Conservation (phyloP, 805 yeast species). For the Teunomyces stri region DNA sequence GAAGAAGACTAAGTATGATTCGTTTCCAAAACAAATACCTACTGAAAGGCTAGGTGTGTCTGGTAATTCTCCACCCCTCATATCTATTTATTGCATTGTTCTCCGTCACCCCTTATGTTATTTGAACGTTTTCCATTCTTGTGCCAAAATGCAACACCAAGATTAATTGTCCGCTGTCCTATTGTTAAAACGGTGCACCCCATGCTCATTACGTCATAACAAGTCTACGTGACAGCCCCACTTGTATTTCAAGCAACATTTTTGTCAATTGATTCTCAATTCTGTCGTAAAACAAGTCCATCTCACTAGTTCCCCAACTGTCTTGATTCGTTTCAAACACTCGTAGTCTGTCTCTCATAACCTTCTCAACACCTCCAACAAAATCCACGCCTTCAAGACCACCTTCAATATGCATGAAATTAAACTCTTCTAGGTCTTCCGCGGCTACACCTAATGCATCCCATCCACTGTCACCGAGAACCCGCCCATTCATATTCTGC, state of each 20-base stretch:
- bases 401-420: slow-evolving; percentile 24
- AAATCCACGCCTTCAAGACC: slow-evolving; percentile 16
- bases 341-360: slow-evolving; percentile 19
- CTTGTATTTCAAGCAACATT: not conserved
- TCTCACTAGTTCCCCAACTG: slow-evolving; percentile 25
- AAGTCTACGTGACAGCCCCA: not conserved
- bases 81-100: too few relatives aligned
- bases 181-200: not conserved
- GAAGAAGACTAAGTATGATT: not conserved
- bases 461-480: slow-evolving; percentile 23
- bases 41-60: too few relatives aligned
- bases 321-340: slow-evolving; percentile 13
- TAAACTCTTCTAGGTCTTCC: slow-evolving; percentile 46
- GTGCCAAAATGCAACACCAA: not conserved
- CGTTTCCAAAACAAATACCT: too few relatives aligned
- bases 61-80: too few relatives aligned
- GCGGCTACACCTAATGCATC: slow-evolving; percentile 37
- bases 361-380: slow-evolving; percentile 30
- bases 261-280: slow-evolving; percentile 10
- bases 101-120: too few relatives aligned
- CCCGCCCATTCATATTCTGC: slow-evolving; percentile 41
- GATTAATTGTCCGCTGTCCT: not conserved
- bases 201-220: not conserved
- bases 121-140: too few relatives aligned
- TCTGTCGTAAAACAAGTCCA: slow-evolving; percentile 26